phyloP scores from a whole-genome alignment of 257 asterid genomes.

The Solanum pinnatisectum region DNA sequence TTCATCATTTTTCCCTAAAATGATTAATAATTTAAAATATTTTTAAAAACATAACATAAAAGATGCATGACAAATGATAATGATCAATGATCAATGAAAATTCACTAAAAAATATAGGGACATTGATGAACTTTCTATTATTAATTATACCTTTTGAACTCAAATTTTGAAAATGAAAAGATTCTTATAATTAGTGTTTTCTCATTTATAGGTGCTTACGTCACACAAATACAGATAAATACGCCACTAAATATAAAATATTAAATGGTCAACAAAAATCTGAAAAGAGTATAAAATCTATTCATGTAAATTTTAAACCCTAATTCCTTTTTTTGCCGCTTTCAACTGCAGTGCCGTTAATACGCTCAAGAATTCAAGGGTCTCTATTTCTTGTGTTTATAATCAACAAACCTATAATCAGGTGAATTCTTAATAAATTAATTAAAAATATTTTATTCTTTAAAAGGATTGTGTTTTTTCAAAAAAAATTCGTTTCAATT shows the following conservation, averaged over 20 bases:
- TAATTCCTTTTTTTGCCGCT: not conserved
- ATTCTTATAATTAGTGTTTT: too few relatives aligned
- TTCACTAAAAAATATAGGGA: not conserved
- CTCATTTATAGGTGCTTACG: not conserved
- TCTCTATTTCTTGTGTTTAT: not conserved
- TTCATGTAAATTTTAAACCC: not conserved
- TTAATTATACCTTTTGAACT: too few relatives aligned
- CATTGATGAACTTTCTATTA: too few relatives aligned
- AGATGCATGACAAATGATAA: too few relatives aligned
- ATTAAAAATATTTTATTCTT: too few relatives aligned
- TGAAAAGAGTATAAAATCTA: not conserved
- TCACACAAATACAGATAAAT: not conserved
- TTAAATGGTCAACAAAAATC: not conserved
- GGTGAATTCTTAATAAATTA: not conserved
- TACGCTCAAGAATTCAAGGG: not conserved
- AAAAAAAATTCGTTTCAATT: not conserved
- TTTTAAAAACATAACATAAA: too few relatives aligned
- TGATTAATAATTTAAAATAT: too few relatives aligned
- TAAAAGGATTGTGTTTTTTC: not conserved
- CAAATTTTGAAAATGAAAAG: too few relatives aligned
- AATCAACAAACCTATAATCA: too few relatives aligned
- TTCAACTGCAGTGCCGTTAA: not conserved
- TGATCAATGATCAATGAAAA: too few relatives aligned
- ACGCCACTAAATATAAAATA: not conserved
- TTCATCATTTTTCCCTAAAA: too few relatives aligned